Evolutionary conservation across 208 protist species (phyloP).

Genomic region (Trypanosoma theileri): DNA sequence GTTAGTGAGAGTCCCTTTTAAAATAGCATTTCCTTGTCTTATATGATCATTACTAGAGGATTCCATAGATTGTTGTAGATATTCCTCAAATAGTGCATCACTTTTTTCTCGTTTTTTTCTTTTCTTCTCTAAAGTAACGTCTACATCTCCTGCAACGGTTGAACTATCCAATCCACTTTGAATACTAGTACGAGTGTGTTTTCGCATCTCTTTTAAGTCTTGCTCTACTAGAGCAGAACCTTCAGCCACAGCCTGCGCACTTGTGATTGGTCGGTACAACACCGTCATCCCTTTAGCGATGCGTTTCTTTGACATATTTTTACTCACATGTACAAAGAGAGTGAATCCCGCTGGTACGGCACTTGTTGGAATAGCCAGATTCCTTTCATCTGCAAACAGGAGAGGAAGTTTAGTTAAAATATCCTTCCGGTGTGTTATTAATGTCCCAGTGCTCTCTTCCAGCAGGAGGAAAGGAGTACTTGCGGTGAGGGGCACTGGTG

Average conservation of each 20-base stretch:
- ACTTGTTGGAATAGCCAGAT: constrained; percentile 31
- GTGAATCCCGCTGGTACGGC: constrained; percentile 35
- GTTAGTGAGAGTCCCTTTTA: constrained; percentile 39
- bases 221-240: constrained; percentile 30
- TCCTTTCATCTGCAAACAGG: constrained; percentile 20
- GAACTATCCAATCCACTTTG: constrained; percentile 9
- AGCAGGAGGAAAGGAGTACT: constrained; percentile 43
- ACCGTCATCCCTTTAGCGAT: constrained; percentile 35
- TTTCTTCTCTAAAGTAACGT: neutral
- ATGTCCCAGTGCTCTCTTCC: constrained; percentile 30
- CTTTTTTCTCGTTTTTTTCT: constrained; percentile 10
- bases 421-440: constrained; percentile 31
- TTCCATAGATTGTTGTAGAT: constrained; percentile 17
- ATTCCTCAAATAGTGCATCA: constrained; percentile 31
- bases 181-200: constrained; percentile 3
- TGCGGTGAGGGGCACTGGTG: constrained; percentile 34
- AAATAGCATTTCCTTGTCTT: constrained; percentile 27
- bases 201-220: neutral
- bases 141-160: constrained; percentile 16
- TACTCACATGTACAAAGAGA: constrained; percentile 61
- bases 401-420: constrained; percentile 37
- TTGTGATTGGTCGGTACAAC: constrained; percentile 40
- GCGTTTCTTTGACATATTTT: constrained; percentile 34
- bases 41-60: neutral
- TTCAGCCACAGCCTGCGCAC: constrained; percentile 31